Base-by-base conservation (phyloP, 306 rosid species). In the Dryas octopetala region DNA sequence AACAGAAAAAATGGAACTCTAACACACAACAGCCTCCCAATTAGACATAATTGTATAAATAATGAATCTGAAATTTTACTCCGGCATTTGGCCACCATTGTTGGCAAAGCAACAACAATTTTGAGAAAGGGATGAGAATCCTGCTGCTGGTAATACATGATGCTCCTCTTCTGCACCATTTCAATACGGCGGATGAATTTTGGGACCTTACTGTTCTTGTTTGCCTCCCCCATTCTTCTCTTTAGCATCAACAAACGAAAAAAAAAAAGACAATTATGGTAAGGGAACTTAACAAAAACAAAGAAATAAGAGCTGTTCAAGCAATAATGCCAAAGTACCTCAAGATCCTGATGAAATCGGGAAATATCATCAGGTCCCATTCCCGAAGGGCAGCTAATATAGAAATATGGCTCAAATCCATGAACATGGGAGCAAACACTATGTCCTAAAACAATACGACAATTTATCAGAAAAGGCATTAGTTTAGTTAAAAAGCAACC, bases 31-130 rank as follows among this genome's bases (percentile, higher is more conserved):
- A 32, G 38, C 38, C 38, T 32, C 38, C 38, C 38, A 32, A 32
- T 32, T 32, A 32, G 38, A 32, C 38, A 32, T 2, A 32, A 32
- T 32, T 32, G 38, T 32, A 32, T 32, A 32, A 1, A 32, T 71
- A 60, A 61, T 32, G 49, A 70, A 64, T 13, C 16, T 40, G 48
- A 48, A 38, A 16, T 14, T 70, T 83, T 90, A 95, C 99, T 93
- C n/a, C 99, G 93, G 83, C 99, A 92, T 86, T 96, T 88, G 74
- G 99, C 81, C 76, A 95, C 99, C 97, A 95, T 92, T 49, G 97
- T 90, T 62, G 99, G 99, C 71, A 95, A 86, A 58, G 97, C 97
- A 83, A 92, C 99, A 23, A 89, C 88, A 70, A 95, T 90, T 86
- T 92, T 95, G 78, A 95, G 95, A 79, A 95, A 95, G 51, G 99